Base-by-base conservation (phyloP, 306 rosid genomes). In the Ormosia emarginata region DNA sequence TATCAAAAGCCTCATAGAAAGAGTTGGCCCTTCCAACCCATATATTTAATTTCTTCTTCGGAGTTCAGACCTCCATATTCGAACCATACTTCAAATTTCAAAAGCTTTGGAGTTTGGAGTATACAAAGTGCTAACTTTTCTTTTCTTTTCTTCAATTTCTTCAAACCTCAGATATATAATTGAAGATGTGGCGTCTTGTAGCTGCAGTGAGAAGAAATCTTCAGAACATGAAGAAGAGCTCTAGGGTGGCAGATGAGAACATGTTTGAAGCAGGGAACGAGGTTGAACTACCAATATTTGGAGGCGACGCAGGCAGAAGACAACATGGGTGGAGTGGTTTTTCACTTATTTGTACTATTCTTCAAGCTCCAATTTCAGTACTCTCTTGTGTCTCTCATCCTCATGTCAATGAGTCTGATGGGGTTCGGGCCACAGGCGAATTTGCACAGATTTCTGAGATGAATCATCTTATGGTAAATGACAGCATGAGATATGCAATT, bases 401-500 rank as follows among this genome's bases (percentile, higher is more conserved):
- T 34, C 88, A 66, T 14, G 87, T 81, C 50, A 78, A 85, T 66
- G 92, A 88, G 1, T 74, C 86, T 64, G 97, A 95, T 73, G 98
- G 93, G 72, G 87, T 85, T 53, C 93, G 97, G 97, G 87, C 74
- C 3, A 81, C 88, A 17, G 88, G 89, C 59, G 95, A 92, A 61
- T 85, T 86, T 52, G 79, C 87, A 7, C 96, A 87, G 73, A 59
- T 86, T 34, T 91, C 98, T 18, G 98, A 95, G 50, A 89, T 92
- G 78, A 94, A 92, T 82, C 95, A 93, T 71, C 89, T 93, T n/a
- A 88, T 92, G 90, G 97, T 92, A 41, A 90, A 84, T 74, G 98
- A 94, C 14, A 89, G 98, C 83, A 89, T 92, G 94, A 85, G 98
- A 65, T 94, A 90, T 81, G 98, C 98, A 59, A 94, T 94, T 81